Evolutionary conservation across 1,139 yeast genomes (phyloP), one percentile per base, ranked within the genome.

Genomic region (Yamadazyma dushanensis): DNA sequence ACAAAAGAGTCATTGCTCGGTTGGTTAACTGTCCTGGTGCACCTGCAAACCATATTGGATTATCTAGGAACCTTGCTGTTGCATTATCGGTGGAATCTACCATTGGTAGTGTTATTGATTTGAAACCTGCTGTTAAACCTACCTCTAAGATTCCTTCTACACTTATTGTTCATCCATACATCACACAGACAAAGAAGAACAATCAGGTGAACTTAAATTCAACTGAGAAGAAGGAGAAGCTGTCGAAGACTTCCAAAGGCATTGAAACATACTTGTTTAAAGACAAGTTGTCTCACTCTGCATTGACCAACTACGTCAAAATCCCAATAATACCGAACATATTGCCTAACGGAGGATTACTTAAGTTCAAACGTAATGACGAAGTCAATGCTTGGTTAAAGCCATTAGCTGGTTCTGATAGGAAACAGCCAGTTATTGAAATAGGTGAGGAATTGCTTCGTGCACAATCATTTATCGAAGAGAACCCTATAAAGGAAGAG

Each of bases 321-420:
- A 44, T 80, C 2, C 89, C 92, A 0, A 62, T 66, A 0, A 58
- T 77, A 3, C 64, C 71, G 0, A 59, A 57, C 1, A 32, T 70
- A 1, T 59, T 84, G 17, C 83, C 85, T 0, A 47, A 66, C 29
- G 95, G 95, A 7, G 94, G 84, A 0, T 46, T 80, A 5, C 41
- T 86, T 11, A 77, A 70, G 35, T 70, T 83, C 45, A 76, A 74
- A 35, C 65, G 66, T 44, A 61, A 62, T 36, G 66, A 70, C 20
- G 73, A 68, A 19, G 53, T 63, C 2, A 56, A 54, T 34, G 60
- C 70, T 2, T 80, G 84, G 82, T 50, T 71, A 9, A 52, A 62
- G 34, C 63, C 72, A 4, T 56, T 56, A 21, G 40, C 48, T 14
- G 34, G 47, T 5, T 55, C 57, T 1, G 49, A 55, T 1, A 54